Evolutionary conservation across 345 rosid species (phyloP).

Genomic region (Citrus inodora): DNA sequence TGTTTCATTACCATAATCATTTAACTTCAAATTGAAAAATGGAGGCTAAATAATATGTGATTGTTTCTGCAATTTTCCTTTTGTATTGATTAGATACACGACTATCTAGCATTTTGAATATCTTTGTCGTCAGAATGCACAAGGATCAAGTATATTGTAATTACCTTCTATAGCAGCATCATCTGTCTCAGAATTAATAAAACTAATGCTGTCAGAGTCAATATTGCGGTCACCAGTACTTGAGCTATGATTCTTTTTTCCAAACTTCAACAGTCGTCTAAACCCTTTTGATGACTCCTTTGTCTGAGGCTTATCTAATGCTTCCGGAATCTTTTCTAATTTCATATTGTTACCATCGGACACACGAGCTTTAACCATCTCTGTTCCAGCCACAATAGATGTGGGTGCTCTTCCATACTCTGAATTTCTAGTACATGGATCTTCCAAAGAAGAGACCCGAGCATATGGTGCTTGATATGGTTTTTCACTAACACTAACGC

Average conservation of each 20-base stretch:
- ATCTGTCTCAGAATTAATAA: constrained; percentile 33
- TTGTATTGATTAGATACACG: background rate
- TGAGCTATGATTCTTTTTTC: constrained; percentile 60
- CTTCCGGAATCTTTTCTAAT: constrained; percentile 60
- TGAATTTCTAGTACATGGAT: constrained; percentile 49
- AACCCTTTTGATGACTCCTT: constrained; percentile 77
- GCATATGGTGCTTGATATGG: constrained; percentile 73
- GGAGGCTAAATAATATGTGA: background rate
- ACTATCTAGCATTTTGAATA: background rate
- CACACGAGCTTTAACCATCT: constrained; percentile 41
- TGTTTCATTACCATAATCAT: background rate
- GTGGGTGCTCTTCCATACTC: constrained; percentile 56
- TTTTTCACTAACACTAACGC: constrained; percentile 35
- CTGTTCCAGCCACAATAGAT: constrained; percentile 26
- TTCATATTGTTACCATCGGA: constrained; percentile 37
- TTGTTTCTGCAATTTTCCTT: background rate
- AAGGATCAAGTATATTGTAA: constrained; percentile 7
- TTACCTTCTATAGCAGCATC: constrained; percentile 52
- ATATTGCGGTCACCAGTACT: constrained; percentile 38
- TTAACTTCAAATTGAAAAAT: background rate
- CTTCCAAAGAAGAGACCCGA: constrained; percentile 73
- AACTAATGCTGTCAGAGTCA: constrained; percentile 30
- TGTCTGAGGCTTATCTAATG: constrained; percentile 46
- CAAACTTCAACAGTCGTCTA: constrained; percentile 64
- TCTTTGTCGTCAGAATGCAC: background rate